These are phyloP conservation scores for Verbascum thapsus DNA, from an alignment of 257 asterid genomes.

Conservation along the genomic window DNA sequence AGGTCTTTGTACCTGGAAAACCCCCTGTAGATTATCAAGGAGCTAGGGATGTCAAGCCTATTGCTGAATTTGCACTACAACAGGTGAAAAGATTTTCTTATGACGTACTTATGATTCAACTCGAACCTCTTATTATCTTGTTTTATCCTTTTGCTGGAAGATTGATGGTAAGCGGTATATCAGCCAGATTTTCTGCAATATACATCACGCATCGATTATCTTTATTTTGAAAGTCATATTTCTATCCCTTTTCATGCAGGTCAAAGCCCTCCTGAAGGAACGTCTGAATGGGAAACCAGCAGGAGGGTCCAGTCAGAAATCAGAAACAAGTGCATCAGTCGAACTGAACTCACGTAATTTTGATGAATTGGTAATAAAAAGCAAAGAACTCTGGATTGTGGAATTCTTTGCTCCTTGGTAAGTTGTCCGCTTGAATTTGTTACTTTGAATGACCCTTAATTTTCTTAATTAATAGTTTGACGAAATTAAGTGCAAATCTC, in stretches of 20 bases:
- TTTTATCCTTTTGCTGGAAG: conserved; percentile 7
- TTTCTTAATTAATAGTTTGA: neutral
- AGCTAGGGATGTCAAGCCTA: conserved; percentile 86
- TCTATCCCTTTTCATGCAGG: conserved; percentile 40
- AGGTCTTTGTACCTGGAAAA: conserved; percentile 91
- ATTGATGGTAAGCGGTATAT: too few relatives aligned
- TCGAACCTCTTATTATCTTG: too few relatives aligned
- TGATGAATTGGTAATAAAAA: conserved; percentile 81
- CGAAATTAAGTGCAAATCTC: neutral
- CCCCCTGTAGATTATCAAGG: conserved; percentile 88
- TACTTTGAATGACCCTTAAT: conserved; percentile 4
- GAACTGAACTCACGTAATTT: conserved; percentile 83
- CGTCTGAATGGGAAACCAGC: conserved; percentile 81
- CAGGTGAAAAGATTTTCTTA: conserved; percentile 49
- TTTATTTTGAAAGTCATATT: neutral
- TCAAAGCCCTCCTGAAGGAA: conserved; percentile 73
- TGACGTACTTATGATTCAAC: conserved; percentile 4
- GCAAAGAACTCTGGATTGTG: conserved; percentile 95
- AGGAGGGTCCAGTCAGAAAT: conserved; percentile 80
- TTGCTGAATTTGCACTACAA: conserved; percentile 64
- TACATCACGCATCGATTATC: too few relatives aligned
- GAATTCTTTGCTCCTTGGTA: conserved; percentile 99
- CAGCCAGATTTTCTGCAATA: too few relatives aligned
- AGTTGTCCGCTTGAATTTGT: conserved; percentile 34
- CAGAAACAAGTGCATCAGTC: conserved; percentile 84